Evolutionary conservation across 163 green algal species (phyloP), one percentile per base, ranked within the genome.

Genomic region (Chlamydomonas reinhardtii): DNA sequence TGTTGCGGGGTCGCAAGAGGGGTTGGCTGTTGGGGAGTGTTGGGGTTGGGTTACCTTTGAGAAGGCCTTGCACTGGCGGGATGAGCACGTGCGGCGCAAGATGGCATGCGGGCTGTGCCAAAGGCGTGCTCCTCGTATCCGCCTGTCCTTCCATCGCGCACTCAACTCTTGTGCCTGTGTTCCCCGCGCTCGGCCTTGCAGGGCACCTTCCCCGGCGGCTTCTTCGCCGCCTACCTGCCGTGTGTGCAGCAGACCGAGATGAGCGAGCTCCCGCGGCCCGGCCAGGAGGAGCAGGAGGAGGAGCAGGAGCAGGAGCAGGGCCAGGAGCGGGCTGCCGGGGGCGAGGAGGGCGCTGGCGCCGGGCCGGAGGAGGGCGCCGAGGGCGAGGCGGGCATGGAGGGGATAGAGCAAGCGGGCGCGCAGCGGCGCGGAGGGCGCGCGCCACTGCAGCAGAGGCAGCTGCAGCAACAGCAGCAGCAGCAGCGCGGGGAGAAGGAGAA

Each of bases 141-240:
- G n/a, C n/a, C n/a, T n/a, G n/a, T n/a, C n/a, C n/a, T n/a, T n/a
- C n/a, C n/a, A n/a, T n/a, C n/a, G n/a, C n/a, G n/a, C n/a, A n/a
- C n/a, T n/a, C n/a, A n/a, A n/a, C n/a, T n/a, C n/a, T n/a, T n/a
- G n/a, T n/a, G 32, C 35, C 32, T 73, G 31, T n/a, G 64, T 19
- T 72, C 43, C 2, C 79, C 24, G n/a, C n/a, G n/a, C 29, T 6
- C 16, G 8, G 84, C 48, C 70, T 54, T 3, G 72, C 91, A 95
- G 93, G 94, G 94, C 9, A 95, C 89, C 34, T 87, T 97, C 54
- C 77, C 87, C 5, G 74, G 89, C 2, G 85, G 92, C 62, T 92
- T 86, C 25, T 97, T 97, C 88, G 89, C 82, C 14, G 90, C 89
- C 16, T 96, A 94, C 82, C 88, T 92, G 59, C 91, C 94, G 2